Evolutionary conservation across 768 basidiomycete species (phyloP).

Genomic region (Trametes coccinea): DNA sequence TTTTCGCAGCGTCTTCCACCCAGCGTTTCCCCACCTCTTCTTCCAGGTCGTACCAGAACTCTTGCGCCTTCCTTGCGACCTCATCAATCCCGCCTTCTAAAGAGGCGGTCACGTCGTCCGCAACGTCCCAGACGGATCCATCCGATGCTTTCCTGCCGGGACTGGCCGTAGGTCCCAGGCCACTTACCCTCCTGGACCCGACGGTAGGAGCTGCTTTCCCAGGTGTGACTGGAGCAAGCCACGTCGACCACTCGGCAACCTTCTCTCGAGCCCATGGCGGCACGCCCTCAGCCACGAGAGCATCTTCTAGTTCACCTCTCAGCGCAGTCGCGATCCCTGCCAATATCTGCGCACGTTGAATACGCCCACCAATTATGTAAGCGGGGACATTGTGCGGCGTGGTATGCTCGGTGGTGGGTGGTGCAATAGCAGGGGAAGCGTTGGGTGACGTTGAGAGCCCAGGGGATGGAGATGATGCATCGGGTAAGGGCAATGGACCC

Average conservation of each 20-base stretch:
- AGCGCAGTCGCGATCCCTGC: conserved; percentile 55
- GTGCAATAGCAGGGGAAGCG: conserved; percentile 34
- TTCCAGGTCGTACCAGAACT: conserved; percentile 68
- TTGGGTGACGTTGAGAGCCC: conserved; percentile 19
- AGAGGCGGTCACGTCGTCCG: conserved; percentile 9
- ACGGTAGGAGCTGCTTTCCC: not conserved
- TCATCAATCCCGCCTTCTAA: conserved; percentile 46
- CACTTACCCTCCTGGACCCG: conserved; percentile 1
- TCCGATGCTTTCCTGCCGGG: conserved; percentile 13
- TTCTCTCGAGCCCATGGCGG: conserved; percentile 63
- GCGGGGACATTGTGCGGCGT: conserved; percentile 53
- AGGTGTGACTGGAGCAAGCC: conserved; percentile 60
- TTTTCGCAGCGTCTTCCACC: conserved; percentile 7
- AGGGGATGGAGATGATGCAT: conserved; percentile 6
- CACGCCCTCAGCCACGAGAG: conserved; percentile 40
- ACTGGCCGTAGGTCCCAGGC: conserved; percentile 10
- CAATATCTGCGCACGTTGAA: conserved; percentile 55
- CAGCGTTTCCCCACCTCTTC: conserved; percentile 53
- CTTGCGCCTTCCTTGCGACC: conserved; percentile 57
- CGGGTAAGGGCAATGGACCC: conserved; percentile 17
- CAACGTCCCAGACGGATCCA: conserved; percentile 10
- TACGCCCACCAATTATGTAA: conserved; percentile 53
- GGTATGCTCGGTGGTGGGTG: conserved; percentile 31
- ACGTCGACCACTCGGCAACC: conserved; percentile 53
- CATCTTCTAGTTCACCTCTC: conserved; percentile 54